phyloP scores from a whole-genome alignment of 164 flowering plant species.

The Umbilicus rupestris region DNA sequence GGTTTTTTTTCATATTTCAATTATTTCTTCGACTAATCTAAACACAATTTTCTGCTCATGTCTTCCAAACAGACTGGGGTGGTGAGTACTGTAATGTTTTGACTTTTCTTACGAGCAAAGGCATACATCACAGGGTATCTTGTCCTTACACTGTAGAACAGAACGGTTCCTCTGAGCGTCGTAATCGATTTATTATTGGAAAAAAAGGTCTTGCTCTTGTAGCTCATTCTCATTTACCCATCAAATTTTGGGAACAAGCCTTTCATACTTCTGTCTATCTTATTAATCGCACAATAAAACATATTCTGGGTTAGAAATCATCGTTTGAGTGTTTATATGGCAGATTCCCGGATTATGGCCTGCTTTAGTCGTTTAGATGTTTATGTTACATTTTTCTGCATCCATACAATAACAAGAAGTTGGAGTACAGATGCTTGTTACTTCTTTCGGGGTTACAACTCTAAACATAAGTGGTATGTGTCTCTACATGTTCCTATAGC shows the following conservation, averaged over 20 bases:
- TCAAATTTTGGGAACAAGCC: conserved; percentile 4
- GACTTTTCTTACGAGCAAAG: background rate
- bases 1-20: background rate
- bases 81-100: background rate
- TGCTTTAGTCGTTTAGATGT: background rate
- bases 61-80: conserved; percentile 8
- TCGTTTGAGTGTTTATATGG: background rate
- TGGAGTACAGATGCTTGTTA: background rate
- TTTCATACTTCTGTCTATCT: conserved; percentile 1
- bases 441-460: conserved; percentile 1
- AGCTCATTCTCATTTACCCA: background rate
- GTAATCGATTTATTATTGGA: background rate
- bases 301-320: background rate
- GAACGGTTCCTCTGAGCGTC: conserved; percentile 1
- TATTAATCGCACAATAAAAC: background rate
- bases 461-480: background rate
- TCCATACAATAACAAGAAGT: background rate
- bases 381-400: background rate
- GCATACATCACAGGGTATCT: background rate
- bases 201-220: background rate
- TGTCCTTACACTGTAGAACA: conserved; percentile 5
- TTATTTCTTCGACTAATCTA: background rate
- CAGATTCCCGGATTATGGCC: background rate
- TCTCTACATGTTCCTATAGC: background rate
- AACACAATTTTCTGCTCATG: background rate